phyloP scores from a whole-genome alignment of 331 rosid species.

The Prunus yedoensis region DNA sequence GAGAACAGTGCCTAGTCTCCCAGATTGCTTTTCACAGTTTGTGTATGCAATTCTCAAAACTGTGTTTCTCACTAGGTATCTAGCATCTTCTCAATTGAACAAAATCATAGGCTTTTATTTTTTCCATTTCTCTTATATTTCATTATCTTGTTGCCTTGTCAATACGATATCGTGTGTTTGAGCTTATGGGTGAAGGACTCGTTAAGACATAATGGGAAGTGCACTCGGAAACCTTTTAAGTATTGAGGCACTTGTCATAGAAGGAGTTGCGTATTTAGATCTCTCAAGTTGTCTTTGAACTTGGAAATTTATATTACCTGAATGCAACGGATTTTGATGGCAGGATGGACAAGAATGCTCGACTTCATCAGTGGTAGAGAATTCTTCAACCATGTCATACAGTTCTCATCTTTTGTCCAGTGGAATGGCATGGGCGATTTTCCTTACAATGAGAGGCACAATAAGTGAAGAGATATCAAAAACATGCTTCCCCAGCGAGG shows the following conservation, averaged over 20 bases:
- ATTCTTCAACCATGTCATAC: slow-evolving; percentile 35
- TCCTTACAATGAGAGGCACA: slow-evolving; percentile 58
- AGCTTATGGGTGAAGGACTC: too few relatives aligned
- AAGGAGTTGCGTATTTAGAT: background rate
- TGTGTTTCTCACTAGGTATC: slow-evolving; percentile 48
- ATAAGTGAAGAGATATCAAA: slow-evolving; percentile 64
- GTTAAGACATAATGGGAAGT: background rate
- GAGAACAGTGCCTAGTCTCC: slow-evolving; percentile 62
- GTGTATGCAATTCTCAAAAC: slow-evolving; percentile 54
- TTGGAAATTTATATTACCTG: slow-evolving; percentile 18
- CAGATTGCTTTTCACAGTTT: slow-evolving; percentile 62
- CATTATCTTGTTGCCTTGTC: too few relatives aligned
- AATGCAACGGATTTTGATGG: slow-evolving; percentile 22
- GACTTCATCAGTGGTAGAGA: slow-evolving; percentile 43
- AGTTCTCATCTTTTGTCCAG: slow-evolving; percentile 47
- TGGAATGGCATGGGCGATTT: slow-evolving; percentile 90
- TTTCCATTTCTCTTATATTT: too few relatives aligned
- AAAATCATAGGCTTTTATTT: too few relatives aligned
- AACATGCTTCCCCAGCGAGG: slow-evolving; percentile 40
- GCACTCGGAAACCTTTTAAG: background rate
- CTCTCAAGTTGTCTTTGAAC: background rate
- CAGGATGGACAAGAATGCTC: slow-evolving; percentile 58
- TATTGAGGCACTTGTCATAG: background rate
- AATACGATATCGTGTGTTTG: too few relatives aligned
- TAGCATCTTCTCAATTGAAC: slow-evolving; percentile 13